Percentiles rank a stretch among this genome's conserved stretches.
Evolutionary conservation across 192 early-diverging fungal genomes (phyloP).

Genomic region (Umbelopsis sp.): DNA sequence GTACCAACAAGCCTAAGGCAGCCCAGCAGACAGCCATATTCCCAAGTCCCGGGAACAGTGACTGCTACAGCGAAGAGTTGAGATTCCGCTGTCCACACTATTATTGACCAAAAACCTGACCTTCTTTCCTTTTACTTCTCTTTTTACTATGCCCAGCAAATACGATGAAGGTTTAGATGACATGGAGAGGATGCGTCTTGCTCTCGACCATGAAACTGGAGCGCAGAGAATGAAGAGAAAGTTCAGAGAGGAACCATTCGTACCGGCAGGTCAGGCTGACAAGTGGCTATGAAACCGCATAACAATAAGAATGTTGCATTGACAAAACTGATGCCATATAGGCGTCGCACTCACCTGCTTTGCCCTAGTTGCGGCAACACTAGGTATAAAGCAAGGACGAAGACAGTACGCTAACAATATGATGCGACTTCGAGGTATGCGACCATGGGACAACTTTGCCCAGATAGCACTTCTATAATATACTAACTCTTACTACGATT

Average conservation of each 20-base stretch:
- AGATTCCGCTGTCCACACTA: background rate
- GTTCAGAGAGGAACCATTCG: conserved; percentile 40
- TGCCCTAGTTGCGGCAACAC: conserved; percentile 39
- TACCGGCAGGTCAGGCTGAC: conserved; percentile 32
- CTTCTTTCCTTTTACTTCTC: background rate
- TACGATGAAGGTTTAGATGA: conserved; percentile 23
- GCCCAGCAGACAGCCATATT: no score
- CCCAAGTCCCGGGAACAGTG: background rate
- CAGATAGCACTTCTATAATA: no score
- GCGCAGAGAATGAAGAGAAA: conserved; percentile 37
- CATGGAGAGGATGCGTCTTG: conserved; percentile 26
- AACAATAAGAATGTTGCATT: background rate
- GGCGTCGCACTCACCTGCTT: conserved; percentile 44
- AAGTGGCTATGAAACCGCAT: background rate
- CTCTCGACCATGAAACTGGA: conserved; percentile 28
- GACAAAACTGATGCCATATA: background rate
- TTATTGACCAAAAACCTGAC: background rate
- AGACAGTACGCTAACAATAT: conserved; percentile 39
- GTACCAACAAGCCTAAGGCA: no score
- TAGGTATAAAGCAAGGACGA: conserved; percentile 36
- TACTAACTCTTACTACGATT: background rate
- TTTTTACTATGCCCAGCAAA: conserved; percentile 1
- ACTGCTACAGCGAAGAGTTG: background rate
- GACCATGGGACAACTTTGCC: background rate
- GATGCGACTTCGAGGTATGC: conserved; percentile 37